Conservation (phyloP, 805 yeast species). For the Schwanniomyces vanrijiae region DNA sequence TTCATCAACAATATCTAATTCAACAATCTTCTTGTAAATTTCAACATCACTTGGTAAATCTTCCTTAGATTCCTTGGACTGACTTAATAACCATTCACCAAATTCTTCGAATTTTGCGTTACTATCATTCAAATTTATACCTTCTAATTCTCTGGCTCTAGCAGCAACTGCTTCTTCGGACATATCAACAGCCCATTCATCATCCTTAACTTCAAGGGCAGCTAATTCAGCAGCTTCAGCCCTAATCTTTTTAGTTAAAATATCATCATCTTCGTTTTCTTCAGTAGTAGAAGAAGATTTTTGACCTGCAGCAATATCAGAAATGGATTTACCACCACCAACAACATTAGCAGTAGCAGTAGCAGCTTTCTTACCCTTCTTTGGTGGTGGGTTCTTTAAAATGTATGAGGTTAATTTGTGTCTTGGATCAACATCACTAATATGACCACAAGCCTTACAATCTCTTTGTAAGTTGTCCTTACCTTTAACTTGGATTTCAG, state of each 20-base stretch:
- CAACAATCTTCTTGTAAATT: conserved; percentile 85
- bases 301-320: conserved; percentile 68
- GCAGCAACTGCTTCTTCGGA: conserved; percentile 93
- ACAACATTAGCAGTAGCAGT: conserved; percentile 88
- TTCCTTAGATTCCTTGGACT: conserved; percentile 52
- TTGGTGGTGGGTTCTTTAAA: conserved; percentile 82
- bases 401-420: conserved; percentile 86
- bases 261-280: conserved; percentile 62
- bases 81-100: conserved; percentile 81
- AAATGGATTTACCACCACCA: conserved; percentile 81
- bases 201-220: conserved; percentile 73
- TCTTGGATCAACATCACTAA: conserved; percentile 79
- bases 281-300: conserved; percentile 18
- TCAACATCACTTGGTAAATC: conserved; percentile 82
- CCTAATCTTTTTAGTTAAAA: conserved; percentile 72
- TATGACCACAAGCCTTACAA: conserved; percentile 97
- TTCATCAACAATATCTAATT: conserved; percentile 67
- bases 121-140: conserved; percentile 46
- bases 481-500: conserved; percentile 80
- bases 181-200: conserved; percentile 97
- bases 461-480: conserved; percentile 79
- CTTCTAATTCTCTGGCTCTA: conserved; percentile 86
- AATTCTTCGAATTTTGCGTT: conserved; percentile 66
- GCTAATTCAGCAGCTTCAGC: conserved; percentile 75
- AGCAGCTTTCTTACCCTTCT: conserved; percentile 75